Base-by-base conservation (phyloP, 2,329 filamentous ascomycete species). In the Hymenoscyphus linearis region DNA sequence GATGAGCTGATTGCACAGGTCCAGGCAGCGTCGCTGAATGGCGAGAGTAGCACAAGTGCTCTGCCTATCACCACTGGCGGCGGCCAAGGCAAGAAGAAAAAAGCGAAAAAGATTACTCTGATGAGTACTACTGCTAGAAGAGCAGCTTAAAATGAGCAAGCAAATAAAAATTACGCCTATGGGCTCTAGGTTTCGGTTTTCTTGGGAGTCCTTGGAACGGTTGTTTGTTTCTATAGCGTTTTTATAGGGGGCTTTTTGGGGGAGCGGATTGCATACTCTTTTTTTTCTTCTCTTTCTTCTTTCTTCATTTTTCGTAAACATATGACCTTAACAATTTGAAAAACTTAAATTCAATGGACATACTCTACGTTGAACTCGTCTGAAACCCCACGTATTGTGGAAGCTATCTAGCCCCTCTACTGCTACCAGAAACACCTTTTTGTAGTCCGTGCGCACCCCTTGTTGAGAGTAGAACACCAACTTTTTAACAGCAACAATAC, bases 41-140 rank as follows among this genome's bases (percentile, higher is more conserved):
- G 68, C 9, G 64, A 67, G 47, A 62, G 64, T 25, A 60, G 58
- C 47, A 37, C 61, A 47, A 60, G 44, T n/a, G 18, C 58, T 6
- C 58, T 35, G 25, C 52, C 62, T 34, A 22, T 27, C 47, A 54
- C 47, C 6, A 35, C 50, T 50, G 62, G 63, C n/a, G 60, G 62
- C 13, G 61, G 60, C 60, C 67, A 64, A 70, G 75, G 76, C n/a
- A 87, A 82, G 74, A 88, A 86, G 76, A 88, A 87, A 76, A 88
- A 88, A 76, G 85, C 85, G 68, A 86, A 88, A 74, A 89, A 88
- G 76, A 88, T 89, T 64, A 89, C 85, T 14, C 72, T 89, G 64
- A 89, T 89, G 86, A 88, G 85, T 67, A 89, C 86, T 40, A 75
- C 72, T 57, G 75, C 73, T 60, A 74, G 74, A 71, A 72, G 75